Evolutionary conservation across 306 rosid species (phyloP), one percentile per base, ranked within the genome.

Genomic region (Boehmeria nivea): DNA sequence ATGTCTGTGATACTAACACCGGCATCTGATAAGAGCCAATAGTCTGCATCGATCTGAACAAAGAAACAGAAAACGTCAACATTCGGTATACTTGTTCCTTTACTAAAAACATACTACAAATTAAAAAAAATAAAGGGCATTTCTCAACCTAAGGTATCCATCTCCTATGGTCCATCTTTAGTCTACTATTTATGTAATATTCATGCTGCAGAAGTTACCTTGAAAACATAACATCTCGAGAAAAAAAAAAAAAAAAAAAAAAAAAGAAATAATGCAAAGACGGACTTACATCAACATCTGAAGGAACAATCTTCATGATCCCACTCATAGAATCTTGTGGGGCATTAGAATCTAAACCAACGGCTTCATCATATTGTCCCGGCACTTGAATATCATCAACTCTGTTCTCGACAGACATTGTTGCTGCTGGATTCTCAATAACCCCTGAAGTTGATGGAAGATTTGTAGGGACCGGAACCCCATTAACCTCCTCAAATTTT

Each of bases 241-340:
- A 28, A 28, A 28, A 28, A 28, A 3, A 28, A 28, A 28, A 3
- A 28, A 8, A 28, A 28, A 8, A 28, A 3, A 28, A 3, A 8
- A 28, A 28, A 28, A 28, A 8, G 34, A 8, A 3, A 28, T n/a
- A n/a, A n/a, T n/a, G n/a, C 26, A 46, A 59, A 55, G 16, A 27
- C 38, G 46, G 61, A 82, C 98, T 91, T 78, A 91, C 95, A 68
- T 84, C 91, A 59, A 87, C 87, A 59, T 76, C 91, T 27, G 98
- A 87, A 61, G 98, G 98, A 78, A 91, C 94, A 75, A 91, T 87
- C 81, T 91, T 91, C 96, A 82, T 87, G 48, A 91, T 84, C 73
- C 98, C 98, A 74, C 88, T 71, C 67, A 76, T 76, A 2, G 83
- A 80, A 71, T 90, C 98, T 61, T 87, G 89, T 0, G 81, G 43